Evolutionary conservation across 768 basidiomycete species (phyloP), one percentile per base, ranked within the genome.

Genomic region (Tulasnella sp.): DNA sequence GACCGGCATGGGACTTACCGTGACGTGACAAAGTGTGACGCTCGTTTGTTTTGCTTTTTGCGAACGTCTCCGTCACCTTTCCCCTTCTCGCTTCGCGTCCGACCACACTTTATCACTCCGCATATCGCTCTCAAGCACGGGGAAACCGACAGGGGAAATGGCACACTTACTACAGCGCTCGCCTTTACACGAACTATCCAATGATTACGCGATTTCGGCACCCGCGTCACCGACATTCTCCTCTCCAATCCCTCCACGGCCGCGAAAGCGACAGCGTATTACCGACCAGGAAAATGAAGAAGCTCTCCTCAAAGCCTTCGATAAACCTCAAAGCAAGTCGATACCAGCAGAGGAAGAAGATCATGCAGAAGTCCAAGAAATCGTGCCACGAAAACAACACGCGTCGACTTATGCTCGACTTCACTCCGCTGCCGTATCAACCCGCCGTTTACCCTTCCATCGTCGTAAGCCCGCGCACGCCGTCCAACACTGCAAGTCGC

Each of bases 201-300:
- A 76, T 76, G 73, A 75, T 31, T 28, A 76, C 44, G 14, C 75
- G n/a, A 7, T 20, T 76, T 42, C 44, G 8, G 2, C 28, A 18
- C 75, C 75, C 41, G 22, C 75, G 44, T 76, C 44, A 76, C 44
- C 44, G 20, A n/a, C 75, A 16, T 76, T 58, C 14, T 78, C 77
- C 28, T 78, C 77, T 3, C 77, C 77, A 20, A 20, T 78, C 16
- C 16, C 12, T 24, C 46, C 37, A 28, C 46, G 31, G n/a, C 34
- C 48, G 24, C 18, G 54, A 50, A 78, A 78, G 58, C 77, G 77
- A 58, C 54, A 34, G 12, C 50, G 77, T 37, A 4, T 78, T 46
- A 16, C 40, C 5, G 73, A 74, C 1, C 73, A 78, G 16, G 77
- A 78, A 44, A 78, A 78, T 37, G 37, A 37, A 40, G 54, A 78